Conservation (phyloP, 2,329 filamentous ascomycete genomes). For the Sclerotinia subarctica region DNA sequence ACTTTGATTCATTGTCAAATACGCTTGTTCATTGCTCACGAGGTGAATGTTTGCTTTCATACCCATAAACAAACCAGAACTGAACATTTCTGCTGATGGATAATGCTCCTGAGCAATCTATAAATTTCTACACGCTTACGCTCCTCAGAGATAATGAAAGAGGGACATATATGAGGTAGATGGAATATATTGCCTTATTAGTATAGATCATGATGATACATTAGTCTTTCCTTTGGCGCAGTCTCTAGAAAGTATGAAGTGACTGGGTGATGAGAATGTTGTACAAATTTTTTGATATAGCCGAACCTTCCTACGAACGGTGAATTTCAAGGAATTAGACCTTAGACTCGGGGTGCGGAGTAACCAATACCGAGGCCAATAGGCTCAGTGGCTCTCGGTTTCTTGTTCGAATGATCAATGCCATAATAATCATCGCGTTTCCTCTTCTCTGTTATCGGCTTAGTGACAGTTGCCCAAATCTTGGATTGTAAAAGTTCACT, state of each 20-base stretch:
- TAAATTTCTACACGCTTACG: not conserved
- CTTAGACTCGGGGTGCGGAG: conserved; percentile 21
- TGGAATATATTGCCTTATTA: not conserved
- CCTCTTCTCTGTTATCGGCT: conserved; percentile 46
- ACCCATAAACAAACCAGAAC: not conserved
- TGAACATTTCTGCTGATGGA: not conserved
- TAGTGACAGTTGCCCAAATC: conserved; percentile 58
- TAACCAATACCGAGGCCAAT: conserved; percentile 56
- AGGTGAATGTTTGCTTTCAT: too few relatives aligned
- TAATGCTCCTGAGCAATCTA: not conserved
- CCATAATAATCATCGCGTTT: conserved; percentile 30
- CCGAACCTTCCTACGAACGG: not conserved
- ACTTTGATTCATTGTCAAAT: not conserved
- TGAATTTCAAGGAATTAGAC: not conserved
- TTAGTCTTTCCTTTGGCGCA: not conserved
- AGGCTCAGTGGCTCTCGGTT: conserved; percentile 45
- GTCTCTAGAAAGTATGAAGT: not conserved
- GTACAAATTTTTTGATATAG: not conserved
- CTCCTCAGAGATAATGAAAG: not conserved
- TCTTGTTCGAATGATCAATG: conserved; percentile 43
- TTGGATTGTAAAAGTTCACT: conserved; percentile 53
- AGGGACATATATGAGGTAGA: not conserved
- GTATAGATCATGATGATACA: not conserved
- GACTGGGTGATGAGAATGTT: not conserved
- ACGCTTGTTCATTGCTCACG: not conserved